Percentiles rank a stretch among this genome's conserved stretches.
Evolutionary conservation across 768 basidiomycete species (phyloP).

Genomic region (Pluteus cervinus): DNA sequence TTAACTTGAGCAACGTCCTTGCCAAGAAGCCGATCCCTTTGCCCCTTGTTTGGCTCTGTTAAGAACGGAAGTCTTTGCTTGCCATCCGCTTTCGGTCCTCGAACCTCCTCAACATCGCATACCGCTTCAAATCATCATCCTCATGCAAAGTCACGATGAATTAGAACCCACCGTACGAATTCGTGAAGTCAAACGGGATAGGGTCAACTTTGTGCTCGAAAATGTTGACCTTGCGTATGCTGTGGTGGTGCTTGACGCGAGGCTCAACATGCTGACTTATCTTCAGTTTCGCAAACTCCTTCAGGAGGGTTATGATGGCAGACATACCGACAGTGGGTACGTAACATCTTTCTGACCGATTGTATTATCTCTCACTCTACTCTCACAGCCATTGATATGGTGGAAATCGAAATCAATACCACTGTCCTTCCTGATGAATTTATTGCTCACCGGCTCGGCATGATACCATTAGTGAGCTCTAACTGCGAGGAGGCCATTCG

Average conservation of each 20-base stretch:
- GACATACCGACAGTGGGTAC: conserved; percentile 93
- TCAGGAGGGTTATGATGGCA: conserved; percentile 92
- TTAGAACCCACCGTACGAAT: conserved; percentile 73
- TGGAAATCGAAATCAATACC: conserved; percentile 87
- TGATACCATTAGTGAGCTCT: conserved; percentile 84
- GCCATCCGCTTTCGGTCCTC: neutral
- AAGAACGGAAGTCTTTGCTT: neutral
- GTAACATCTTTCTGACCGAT: conserved; percentile 25
- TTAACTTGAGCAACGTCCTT: conserved; percentile 7
- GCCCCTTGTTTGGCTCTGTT: conserved; percentile 4
- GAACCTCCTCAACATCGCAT: too few relatives aligned
- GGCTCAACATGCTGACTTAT: conserved; percentile 2
- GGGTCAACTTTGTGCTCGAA: conserved; percentile 87
- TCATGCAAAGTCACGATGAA: conserved; percentile 37
- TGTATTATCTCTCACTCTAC: conserved; percentile 5
- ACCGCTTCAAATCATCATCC: too few relatives aligned
- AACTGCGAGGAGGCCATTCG: conserved; percentile 88
- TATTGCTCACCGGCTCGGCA: conserved; percentile 91
- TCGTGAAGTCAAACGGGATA: conserved; percentile 77
- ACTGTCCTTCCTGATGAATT: conserved; percentile 96
- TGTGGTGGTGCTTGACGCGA: conserved; percentile 3
- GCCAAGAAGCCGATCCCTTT: neutral
- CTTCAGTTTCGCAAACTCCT: conserved; percentile 84
- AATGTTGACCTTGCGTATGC: conserved; percentile 95
- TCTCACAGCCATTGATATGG: conserved; percentile 86